Evolutionary conservation across 257 asterid species (phyloP).

Genomic region (Linderniella brevidens): DNA sequence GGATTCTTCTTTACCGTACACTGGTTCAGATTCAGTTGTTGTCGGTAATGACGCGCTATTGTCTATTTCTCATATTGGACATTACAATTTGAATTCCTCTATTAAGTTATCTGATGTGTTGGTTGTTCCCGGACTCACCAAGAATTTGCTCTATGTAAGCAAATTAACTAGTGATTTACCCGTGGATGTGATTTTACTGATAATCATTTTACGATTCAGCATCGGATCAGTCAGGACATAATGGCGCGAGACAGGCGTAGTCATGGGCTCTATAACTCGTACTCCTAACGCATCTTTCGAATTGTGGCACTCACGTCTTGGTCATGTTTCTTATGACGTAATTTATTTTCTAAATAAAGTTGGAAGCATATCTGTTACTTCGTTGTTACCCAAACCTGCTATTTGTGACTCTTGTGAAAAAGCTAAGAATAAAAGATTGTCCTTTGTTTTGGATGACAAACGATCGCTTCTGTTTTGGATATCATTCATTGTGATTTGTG

Average conservation of each 20-base stretch:
- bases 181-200: background rate
- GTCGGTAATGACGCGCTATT: background rate
- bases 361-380: background rate
- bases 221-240: background rate
- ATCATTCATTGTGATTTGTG: constrained; percentile 7
- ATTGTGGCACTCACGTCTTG: background rate
- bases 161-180: background rate
- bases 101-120: background rate
- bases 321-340: background rate
- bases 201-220: background rate
- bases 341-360: background rate
- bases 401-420: constrained; percentile 1
- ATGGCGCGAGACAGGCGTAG: background rate
- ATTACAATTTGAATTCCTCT: background rate
- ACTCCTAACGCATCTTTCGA: background rate
- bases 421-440: background rate
- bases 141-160: background rate
- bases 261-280: background rate
- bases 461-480: too few species aligned
- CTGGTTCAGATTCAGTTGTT: background rate
- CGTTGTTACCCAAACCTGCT: background rate
- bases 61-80: background rate
- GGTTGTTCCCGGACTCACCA: background rate
- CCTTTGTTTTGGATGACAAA: background rate
- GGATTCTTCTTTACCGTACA: background rate